These are phyloP conservation scores for Plantago elongata DNA, from an alignment of 257 asterid species.

Conservation along the genomic window DNA sequence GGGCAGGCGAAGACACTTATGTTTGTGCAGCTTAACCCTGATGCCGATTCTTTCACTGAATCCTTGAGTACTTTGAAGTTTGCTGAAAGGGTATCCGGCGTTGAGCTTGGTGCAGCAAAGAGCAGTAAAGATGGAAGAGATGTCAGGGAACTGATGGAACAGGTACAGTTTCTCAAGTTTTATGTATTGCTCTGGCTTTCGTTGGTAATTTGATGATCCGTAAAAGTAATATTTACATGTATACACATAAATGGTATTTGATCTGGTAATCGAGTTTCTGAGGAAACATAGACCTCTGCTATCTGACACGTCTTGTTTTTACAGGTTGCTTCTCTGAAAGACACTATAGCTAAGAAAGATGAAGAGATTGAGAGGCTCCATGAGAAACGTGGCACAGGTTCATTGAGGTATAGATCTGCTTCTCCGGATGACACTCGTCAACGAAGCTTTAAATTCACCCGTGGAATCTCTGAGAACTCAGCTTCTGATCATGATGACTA, in stretches of 20 bases:
- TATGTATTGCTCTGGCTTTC: too few species aligned
- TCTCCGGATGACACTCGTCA: slow-evolving; percentile 21
- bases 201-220: too few species aligned
- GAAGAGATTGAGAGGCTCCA: slow-evolving; percentile 73
- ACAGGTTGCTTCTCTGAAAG: slow-evolving; percentile 84
- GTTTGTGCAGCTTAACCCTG: slow-evolving; percentile 98
- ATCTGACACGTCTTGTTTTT: not conserved
- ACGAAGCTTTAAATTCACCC: slow-evolving; percentile 21
- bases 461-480: slow-evolving; percentile 22
- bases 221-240: not conserved
- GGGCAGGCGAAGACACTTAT: slow-evolving; percentile 95
- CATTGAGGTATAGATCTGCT: slow-evolving; percentile 48
- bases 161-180: slow-evolving; percentile 34
- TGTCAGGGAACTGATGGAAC: slow-evolving; percentile 85
- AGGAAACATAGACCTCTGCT: not conserved
- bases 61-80: slow-evolving; percentile 76
- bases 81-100: slow-evolving; percentile 95
- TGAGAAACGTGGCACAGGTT: slow-evolving; percentile 27
- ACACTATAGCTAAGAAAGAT: slow-evolving; percentile 76
- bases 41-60: slow-evolving; percentile 55
- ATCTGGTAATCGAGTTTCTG: not conserved
- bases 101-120: slow-evolving; percentile 94
- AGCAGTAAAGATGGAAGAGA: slow-evolving; percentile 89
- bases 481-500: slow-evolving; percentile 28
- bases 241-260: not conserved